Conservation (phyloP, 257 asterid genomes). For the Plectranthus barbatus region DNA sequence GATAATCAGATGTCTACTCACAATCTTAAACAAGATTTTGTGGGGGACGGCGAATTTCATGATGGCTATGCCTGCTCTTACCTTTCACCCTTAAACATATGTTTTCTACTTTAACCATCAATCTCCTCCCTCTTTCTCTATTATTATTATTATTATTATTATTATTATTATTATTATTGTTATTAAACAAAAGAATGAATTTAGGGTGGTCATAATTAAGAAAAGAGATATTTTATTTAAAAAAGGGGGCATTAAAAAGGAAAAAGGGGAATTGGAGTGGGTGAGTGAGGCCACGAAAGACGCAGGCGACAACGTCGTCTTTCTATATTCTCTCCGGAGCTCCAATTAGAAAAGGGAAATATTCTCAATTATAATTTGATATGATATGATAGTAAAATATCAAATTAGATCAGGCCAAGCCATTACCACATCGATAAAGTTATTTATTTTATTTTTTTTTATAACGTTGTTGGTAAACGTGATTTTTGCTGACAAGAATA, state of each 20-base stretch:
- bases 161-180: too few species aligned
- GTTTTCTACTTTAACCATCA: too few species aligned
- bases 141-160: too few species aligned
- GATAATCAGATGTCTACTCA: slow-evolving; percentile 5
- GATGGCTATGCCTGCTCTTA: background rate
- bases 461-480: background rate
- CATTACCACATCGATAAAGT: too few species aligned
- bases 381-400: too few species aligned
- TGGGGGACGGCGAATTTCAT: slow-evolving; percentile 2
- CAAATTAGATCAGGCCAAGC: too few species aligned
- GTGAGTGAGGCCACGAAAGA: slow-evolving; percentile 12
- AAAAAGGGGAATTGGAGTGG: background rate
- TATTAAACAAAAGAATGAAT: too few species aligned
- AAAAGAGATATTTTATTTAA: too few species aligned
- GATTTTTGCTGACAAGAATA: slow-evolving; percentile 4
- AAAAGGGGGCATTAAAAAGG: too few species aligned
- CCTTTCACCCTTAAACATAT: background rate
- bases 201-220: too few species aligned
- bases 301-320: slow-evolving; percentile 1
- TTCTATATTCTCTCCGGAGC: slow-evolving; percentile 1
- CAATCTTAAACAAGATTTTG: slow-evolving; percentile 17
- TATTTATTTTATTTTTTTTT: too few species aligned
- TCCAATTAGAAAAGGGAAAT: slow-evolving; percentile 9
- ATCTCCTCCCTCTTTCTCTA: too few species aligned
- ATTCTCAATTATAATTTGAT: slow-evolving; percentile 3